Evolutionary conservation across 305 asterid genomes (phyloP).

Genomic region (Solanum aculeatissimum): DNA sequence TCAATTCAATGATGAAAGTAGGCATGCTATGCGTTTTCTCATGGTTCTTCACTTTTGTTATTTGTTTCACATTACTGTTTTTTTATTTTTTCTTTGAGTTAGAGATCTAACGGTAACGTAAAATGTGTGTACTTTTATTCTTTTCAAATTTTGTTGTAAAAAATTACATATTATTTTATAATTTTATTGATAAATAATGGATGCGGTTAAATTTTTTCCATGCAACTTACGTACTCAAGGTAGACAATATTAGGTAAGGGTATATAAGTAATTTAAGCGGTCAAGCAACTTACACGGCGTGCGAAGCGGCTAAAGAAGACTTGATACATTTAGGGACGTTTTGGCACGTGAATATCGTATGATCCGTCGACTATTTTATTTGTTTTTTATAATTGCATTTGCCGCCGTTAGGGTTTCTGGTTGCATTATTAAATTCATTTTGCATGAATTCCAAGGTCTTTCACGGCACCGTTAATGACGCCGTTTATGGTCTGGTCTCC

Average conservation of each 20-base stretch:
- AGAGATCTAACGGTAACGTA: no score
- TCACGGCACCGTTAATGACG: constrained; percentile 10
- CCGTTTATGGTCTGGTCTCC: constrained; percentile 21
- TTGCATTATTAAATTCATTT: background rate
- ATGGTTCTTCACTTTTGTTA: background rate
- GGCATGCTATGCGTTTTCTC: background rate
- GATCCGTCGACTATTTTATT: background rate
- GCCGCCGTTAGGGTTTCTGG: constrained; percentile 7
- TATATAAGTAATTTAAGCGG: background rate
- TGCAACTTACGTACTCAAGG: background rate
- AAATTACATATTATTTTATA: background rate
- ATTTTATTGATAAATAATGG: background rate
- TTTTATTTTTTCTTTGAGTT: background rate
- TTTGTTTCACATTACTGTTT: background rate
- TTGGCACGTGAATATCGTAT: background rate
- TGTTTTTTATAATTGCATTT: background rate
- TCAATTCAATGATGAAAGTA: background rate
- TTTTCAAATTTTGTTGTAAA: background rate
- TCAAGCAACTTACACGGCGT: background rate
- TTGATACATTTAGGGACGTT: background rate
- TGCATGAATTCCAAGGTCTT: background rate
- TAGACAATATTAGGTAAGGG: background rate
- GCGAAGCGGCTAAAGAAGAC: constrained; percentile 9
- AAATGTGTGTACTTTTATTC: background rate
- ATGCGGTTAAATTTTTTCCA: background rate